Conservation (phyloP, 345 rosid species). For the Eutrema japonicum region DNA sequence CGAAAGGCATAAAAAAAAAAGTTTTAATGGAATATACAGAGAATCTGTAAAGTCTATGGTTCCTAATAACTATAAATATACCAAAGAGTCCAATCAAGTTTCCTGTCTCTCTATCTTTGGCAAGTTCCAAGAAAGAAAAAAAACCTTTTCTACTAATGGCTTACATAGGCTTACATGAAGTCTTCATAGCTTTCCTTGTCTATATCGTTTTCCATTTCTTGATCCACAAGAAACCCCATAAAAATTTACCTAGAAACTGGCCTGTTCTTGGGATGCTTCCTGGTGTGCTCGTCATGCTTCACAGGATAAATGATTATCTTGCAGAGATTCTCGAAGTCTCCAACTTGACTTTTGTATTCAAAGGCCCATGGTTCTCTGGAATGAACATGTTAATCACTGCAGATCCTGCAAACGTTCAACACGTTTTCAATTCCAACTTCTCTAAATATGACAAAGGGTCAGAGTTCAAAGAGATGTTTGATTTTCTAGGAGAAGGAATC, state of each 20-base stretch:
- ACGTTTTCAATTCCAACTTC: conserved; percentile 45
- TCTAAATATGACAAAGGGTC: conserved; percentile 45
- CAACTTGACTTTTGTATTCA: conserved; percentile 39
- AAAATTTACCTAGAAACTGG: conserved; percentile 36
- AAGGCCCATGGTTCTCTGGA: conserved; percentile 42
- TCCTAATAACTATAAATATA: conserved; percentile 19
- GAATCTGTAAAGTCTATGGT: background rate
- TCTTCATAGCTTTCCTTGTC: conserved; percentile 29
- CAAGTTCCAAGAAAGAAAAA: background rate
- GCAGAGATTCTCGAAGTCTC: conserved; percentile 30
- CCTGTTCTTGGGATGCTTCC: conserved; percentile 46
- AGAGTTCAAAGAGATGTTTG: conserved; percentile 44
- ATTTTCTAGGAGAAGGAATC: conserved; percentile 46
- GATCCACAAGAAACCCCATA: conserved; percentile 36
- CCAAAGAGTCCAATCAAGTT: background rate
- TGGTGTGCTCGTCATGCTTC: conserved; percentile 17
- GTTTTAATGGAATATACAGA: background rate
- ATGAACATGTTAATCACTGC: conserved; percentile 40
- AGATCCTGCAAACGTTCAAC: conserved; percentile 44
- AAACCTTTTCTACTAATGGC: conserved; percentile 25
- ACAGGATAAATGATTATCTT: conserved; percentile 33
- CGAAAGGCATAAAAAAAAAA: too few species aligned
- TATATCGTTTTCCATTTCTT: conserved; percentile 33
- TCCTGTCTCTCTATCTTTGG: conserved; percentile 8
- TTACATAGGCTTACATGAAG: conserved; percentile 34